phyloP scores from a whole-genome alignment of 208 protist genomes.

The Porcisia hertigi region DNA sequence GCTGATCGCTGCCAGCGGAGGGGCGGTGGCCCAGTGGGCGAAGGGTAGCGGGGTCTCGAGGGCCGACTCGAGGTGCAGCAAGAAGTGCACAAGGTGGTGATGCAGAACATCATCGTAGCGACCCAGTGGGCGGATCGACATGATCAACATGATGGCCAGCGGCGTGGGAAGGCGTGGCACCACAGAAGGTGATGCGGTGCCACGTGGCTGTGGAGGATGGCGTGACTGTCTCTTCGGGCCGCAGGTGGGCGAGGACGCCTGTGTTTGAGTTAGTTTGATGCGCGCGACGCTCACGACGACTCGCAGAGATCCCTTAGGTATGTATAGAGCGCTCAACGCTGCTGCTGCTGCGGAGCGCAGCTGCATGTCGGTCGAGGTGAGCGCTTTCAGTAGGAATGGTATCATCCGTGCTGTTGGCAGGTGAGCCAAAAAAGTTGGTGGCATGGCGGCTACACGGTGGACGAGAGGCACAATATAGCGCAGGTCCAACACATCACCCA shows the following conservation, averaged over 20 bases:
- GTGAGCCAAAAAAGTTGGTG: slow-evolving; percentile 32
- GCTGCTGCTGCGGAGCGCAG: slow-evolving; percentile 58
- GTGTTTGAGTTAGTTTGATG: slow-evolving; percentile 69
- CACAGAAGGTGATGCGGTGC: not conserved
- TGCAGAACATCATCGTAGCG: slow-evolving; percentile 64
- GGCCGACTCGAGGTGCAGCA: slow-evolving; percentile 49
- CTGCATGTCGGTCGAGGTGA: slow-evolving; percentile 59
- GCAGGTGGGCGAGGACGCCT: slow-evolving; percentile 10
- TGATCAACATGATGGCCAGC: slow-evolving; percentile 65
- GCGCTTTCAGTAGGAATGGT: slow-evolving; percentile 66
- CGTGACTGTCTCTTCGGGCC: slow-evolving; percentile 19
- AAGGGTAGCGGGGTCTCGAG: slow-evolving; percentile 68
- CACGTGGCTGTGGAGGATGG: not conserved
- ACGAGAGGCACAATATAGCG: slow-evolving; percentile 86
- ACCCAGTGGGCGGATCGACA: slow-evolving; percentile 50
- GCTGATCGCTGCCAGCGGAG: slow-evolving; percentile 69
- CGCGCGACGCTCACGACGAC: slow-evolving; percentile 73
- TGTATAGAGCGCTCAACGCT: slow-evolving; percentile 48
- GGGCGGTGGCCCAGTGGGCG: slow-evolving; percentile 49
- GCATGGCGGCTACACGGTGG: slow-evolving; percentile 69
- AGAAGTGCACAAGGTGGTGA: slow-evolving; percentile 75
- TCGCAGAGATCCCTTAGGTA: slow-evolving; percentile 50
- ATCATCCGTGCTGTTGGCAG: slow-evolving; percentile 57
- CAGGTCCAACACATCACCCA: slow-evolving; percentile 52
- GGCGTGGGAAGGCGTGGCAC: slow-evolving; percentile 75